Percentiles rank a stretch among this genome's conserved stretches.
Evolutionary conservation across 257 asterid genomes (phyloP).

Genomic region (Leonotis leonurus): DNA sequence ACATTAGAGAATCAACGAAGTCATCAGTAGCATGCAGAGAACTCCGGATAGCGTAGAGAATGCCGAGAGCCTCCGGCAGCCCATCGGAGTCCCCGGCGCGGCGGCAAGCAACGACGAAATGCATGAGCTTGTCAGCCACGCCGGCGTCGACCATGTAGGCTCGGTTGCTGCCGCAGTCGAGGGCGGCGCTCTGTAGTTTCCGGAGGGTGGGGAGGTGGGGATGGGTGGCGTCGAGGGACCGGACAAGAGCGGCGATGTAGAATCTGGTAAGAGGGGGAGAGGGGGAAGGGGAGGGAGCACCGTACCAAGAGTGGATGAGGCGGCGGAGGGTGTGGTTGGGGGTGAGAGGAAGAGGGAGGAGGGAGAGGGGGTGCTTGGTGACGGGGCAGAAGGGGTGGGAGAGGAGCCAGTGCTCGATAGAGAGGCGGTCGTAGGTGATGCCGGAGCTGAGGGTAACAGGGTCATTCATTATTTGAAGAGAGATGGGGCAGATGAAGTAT

Average conservation of each 20-base stretch:
- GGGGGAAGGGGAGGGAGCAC: slow-evolving; percentile 24
- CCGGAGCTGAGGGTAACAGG: slow-evolving; percentile 56
- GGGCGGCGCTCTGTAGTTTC: slow-evolving; percentile 30
- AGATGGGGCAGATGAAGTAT: slow-evolving; percentile 55
- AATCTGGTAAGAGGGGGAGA: slow-evolving; percentile 21
- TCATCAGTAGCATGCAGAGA: neutral
- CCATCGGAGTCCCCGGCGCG: slow-evolving; percentile 9
- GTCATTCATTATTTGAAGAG: slow-evolving; percentile 61
- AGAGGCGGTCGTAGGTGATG: slow-evolving; percentile 59
- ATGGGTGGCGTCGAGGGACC: slow-evolving; percentile 15
- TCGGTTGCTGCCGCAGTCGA: slow-evolving; percentile 28
- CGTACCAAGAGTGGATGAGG: slow-evolving; percentile 56
- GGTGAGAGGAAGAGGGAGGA: slow-evolving; percentile 48
- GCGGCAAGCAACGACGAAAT: slow-evolving; percentile 22
- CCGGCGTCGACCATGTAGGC: slow-evolving; percentile 32
- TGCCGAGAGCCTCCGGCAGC: slow-evolving; percentile 26
- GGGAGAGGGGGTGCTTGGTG: neutral
- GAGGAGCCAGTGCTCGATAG: slow-evolving; percentile 49
- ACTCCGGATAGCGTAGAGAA: slow-evolving; percentile 19
- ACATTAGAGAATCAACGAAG: slow-evolving; percentile 26
- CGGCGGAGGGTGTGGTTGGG: slow-evolving; percentile 60
- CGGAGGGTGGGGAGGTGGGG: slow-evolving; percentile 22
- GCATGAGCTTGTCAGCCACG: slow-evolving; percentile 6
- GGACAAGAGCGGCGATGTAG: slow-evolving; percentile 23
- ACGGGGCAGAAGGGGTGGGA: slow-evolving; percentile 42